phyloP scores from a whole-genome alignment of 129 eudicot genomes.

The Flaveria trinervia region DNA sequence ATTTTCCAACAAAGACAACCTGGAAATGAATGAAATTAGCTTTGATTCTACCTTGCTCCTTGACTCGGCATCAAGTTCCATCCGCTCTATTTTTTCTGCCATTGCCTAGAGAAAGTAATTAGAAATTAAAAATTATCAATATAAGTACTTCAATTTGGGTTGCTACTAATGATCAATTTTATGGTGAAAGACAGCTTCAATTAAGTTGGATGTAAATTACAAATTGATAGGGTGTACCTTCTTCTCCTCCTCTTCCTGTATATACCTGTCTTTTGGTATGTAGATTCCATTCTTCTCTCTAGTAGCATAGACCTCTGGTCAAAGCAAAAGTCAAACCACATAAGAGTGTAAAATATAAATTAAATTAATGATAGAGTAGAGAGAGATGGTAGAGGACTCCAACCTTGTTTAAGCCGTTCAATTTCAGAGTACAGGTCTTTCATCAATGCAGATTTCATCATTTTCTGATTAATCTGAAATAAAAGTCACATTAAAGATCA shows the following conservation, averaged over 20 bases:
- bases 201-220: slow-evolving; percentile 1
- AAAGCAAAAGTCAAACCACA: slow-evolving; percentile 26
- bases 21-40: neutral
- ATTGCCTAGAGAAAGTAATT: slow-evolving; percentile 56
- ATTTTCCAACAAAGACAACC: neutral
- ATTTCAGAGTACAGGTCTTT: slow-evolving; percentile 92
- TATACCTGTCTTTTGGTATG: slow-evolving; percentile 94
- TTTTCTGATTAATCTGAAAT: slow-evolving; percentile 89
- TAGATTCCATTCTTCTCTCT: slow-evolving; percentile 97
- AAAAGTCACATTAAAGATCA: slow-evolving; percentile 13
- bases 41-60: slow-evolving; percentile 75
- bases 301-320: slow-evolving; percentile 91
- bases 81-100: slow-evolving; percentile 90
- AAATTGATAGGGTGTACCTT: slow-evolving; percentile 49
- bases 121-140: neutral
- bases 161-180: neutral
- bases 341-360: slow-evolving; percentile 6
- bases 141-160: neutral
- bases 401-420: slow-evolving; percentile 96
- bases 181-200: neutral
- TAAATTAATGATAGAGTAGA: neutral
- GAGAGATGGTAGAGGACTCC: neutral
- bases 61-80: slow-evolving; percentile 91
- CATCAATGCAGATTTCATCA: slow-evolving; percentile 94
- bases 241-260: slow-evolving; percentile 95